phyloP scores from a whole-genome alignment of 2,329 filamentous ascomycete genomes.

The Exutisphaerella laricina region DNA sequence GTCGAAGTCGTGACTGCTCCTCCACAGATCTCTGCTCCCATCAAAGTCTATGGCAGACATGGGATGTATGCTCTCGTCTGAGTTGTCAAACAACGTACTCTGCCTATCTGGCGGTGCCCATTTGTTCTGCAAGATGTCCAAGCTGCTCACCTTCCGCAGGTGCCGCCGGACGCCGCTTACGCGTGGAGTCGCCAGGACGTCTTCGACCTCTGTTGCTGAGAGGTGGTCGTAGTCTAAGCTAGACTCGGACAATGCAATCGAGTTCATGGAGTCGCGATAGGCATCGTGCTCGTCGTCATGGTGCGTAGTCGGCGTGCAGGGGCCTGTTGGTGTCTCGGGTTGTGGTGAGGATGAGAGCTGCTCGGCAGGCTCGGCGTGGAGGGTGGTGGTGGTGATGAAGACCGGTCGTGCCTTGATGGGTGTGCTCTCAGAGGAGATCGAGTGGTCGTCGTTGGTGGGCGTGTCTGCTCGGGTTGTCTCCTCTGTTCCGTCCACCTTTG shows the following conservation, averaged over 20 bases:
- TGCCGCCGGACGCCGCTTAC: conserved; percentile 24
- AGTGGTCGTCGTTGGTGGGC: conserved; percentile 6
- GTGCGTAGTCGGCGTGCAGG: conserved; percentile 15
- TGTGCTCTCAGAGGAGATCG: conserved; percentile 15
- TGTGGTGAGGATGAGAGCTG: conserved; percentile 15
- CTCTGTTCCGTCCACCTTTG: too few species aligned
- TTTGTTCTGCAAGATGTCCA: conserved; percentile 32
- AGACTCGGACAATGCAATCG: conserved; percentile 28
- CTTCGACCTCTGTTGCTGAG: conserved; percentile 27
- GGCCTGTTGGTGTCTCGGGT: conserved; percentile 16
- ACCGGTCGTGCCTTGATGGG: conserved; percentile 11
- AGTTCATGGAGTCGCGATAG: conserved; percentile 28
- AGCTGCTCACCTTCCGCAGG: conserved; percentile 28
- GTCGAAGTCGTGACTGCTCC: conserved; percentile 9
- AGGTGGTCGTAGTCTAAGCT: conserved; percentile 31
- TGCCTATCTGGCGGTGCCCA: conserved; percentile 24
- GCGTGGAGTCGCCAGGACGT: conserved; percentile 30
- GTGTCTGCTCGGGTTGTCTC: conserved; percentile 5
- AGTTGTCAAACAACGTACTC: conserved; percentile 30
- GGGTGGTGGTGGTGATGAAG: conserved; percentile 19
- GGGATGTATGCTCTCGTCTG: conserved; percentile 21
- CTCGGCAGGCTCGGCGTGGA: conserved; percentile 19
- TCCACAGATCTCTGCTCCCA: conserved; percentile 14
- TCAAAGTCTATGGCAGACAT: conserved; percentile 20
- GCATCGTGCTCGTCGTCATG: conserved; percentile 16